A percentile compares a stretch with the other conserved stretches of the same genome.
Evolutionary conservation across 2,329 filamentous ascomycete species (phyloP).

Genomic region (Colletotrichum abscissum): DNA sequence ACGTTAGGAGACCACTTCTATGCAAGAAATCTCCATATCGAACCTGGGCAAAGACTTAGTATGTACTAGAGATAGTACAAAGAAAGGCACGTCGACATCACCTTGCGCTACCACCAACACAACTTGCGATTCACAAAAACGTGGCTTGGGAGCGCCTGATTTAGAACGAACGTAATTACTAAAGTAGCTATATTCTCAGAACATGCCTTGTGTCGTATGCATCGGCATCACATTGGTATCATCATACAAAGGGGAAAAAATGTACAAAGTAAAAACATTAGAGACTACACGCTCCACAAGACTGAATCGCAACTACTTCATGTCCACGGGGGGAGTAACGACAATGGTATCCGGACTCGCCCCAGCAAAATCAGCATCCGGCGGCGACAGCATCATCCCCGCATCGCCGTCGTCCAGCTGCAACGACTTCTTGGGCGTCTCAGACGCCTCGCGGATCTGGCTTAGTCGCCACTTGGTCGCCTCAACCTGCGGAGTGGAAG

Average conservation of each 20-base stretch:
- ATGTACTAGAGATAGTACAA: no score
- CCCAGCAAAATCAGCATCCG: conserved; percentile 26
- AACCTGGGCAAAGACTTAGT: no score
- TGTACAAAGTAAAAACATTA: neutral
- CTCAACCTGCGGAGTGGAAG: conserved; percentile 12
- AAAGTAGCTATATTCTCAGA: neutral
- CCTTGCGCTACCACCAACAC: no score
- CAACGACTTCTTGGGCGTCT: conserved; percentile 18
- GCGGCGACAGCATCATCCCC: neutral
- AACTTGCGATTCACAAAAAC: neutral
- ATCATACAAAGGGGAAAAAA: conserved; percentile 9
- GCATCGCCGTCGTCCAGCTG: neutral
- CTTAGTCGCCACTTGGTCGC: conserved; percentile 26
- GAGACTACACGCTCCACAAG: neutral
- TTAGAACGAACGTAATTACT: neutral
- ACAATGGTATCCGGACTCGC: conserved; percentile 35
- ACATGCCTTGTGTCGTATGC: neutral
- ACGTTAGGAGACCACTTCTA: no score
- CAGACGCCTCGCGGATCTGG: conserved; percentile 31
- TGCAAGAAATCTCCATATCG: no score
- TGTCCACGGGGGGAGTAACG: conserved; percentile 22
- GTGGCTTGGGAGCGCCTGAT: neutral
- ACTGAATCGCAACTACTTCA: neutral
- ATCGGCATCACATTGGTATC: conserved; percentile 13
- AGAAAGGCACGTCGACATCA: no score